Percentiles rank a stretch among this genome's conserved stretches.
phyloP scores from a whole-genome alignment of 2,329 filamentous ascomycete species.

The Fusarium sp. region DNA sequence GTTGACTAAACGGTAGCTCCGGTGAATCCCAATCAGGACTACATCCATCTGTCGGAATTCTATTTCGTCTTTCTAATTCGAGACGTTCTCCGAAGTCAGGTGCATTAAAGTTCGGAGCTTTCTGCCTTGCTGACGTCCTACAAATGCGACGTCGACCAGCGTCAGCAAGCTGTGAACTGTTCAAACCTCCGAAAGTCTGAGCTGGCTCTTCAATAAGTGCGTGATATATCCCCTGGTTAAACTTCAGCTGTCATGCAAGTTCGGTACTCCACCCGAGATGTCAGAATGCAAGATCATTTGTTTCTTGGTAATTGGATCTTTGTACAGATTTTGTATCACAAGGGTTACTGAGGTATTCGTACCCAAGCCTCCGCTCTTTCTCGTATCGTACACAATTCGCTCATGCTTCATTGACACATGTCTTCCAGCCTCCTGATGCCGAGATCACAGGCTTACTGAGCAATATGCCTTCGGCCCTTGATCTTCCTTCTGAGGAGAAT shows the following conservation, averaged over 20 bases:
- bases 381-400: constrained; percentile 40
- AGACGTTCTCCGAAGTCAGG: constrained; percentile 21
- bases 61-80: constrained; percentile 15
- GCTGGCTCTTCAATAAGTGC: constrained; percentile 6
- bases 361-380: constrained; percentile 19
- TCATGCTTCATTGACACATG: constrained; percentile 2
- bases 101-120: constrained; percentile 4
- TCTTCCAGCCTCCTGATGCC: constrained; percentile 7
- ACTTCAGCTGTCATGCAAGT: constrained; percentile 8
- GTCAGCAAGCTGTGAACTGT: background rate
- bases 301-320: constrained; percentile 30
- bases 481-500: constrained; percentile 62
- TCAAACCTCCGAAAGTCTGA: constrained; percentile 1
- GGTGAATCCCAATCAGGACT: constrained; percentile 13
- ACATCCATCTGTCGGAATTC: constrained; percentile 16
- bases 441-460: constrained; percentile 24
- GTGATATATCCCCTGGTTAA: background rate
- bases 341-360: constrained; percentile 1
- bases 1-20: constrained; percentile 24
- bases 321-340: constrained; percentile 40
- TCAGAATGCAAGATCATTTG: constrained; percentile 8
- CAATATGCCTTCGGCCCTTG: constrained; percentile 61
- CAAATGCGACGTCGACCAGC: constrained; percentile 14
- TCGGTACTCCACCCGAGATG: constrained; percentile 16
- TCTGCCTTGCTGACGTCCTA: constrained; percentile 1